Conservation (phyloP, 2,329 filamentous ascomycete genomes). For the Microdochium bolleyi region DNA sequence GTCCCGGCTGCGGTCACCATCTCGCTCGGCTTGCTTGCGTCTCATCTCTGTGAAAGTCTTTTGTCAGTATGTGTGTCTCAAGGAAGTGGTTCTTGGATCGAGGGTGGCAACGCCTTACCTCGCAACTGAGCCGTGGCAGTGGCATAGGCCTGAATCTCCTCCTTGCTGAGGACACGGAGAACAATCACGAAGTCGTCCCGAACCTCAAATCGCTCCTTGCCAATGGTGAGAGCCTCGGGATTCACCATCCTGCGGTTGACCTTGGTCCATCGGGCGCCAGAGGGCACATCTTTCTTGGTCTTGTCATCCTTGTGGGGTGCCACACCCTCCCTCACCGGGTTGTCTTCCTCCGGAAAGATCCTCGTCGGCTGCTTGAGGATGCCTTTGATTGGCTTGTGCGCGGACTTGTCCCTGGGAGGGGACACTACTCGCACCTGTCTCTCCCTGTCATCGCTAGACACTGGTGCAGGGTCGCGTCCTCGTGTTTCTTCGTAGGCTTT, state of each 20-base stretch:
- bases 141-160: slow-evolving; percentile 85
- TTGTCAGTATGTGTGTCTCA: no score
- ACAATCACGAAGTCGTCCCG: slow-evolving; percentile 93
- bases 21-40: slow-evolving; percentile 22
- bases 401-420: slow-evolving; percentile 55
- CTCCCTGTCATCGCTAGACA: slow-evolving; percentile 23
- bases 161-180: slow-evolving; percentile 74
- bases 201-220: slow-evolving; percentile 88
- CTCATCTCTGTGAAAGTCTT: slow-evolving; percentile 19
- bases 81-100: slow-evolving; percentile 19
- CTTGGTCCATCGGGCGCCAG: slow-evolving; percentile 86
- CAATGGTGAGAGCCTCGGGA: slow-evolving; percentile 74
- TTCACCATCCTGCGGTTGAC: slow-evolving; percentile 85
- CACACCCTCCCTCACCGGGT: slow-evolving; percentile 80
- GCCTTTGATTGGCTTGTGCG: slow-evolving; percentile 66
- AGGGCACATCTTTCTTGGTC: slow-evolving; percentile 63
- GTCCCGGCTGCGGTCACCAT: slow-evolving; percentile 5
- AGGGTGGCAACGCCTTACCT: slow-evolving; percentile 42
- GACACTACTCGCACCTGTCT: slow-evolving; percentile 62
- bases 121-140: slow-evolving; percentile 73
- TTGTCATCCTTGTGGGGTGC: slow-evolving; percentile 87
- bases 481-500: slow-evolving; percentile 21
- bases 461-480: slow-evolving; percentile 29
- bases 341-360: slow-evolving; percentile 80
- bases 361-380: slow-evolving; percentile 78